Base-by-base conservation (phyloP, 2,329 filamentous ascomycete genomes). In the Epichloe coenophiala region DNA sequence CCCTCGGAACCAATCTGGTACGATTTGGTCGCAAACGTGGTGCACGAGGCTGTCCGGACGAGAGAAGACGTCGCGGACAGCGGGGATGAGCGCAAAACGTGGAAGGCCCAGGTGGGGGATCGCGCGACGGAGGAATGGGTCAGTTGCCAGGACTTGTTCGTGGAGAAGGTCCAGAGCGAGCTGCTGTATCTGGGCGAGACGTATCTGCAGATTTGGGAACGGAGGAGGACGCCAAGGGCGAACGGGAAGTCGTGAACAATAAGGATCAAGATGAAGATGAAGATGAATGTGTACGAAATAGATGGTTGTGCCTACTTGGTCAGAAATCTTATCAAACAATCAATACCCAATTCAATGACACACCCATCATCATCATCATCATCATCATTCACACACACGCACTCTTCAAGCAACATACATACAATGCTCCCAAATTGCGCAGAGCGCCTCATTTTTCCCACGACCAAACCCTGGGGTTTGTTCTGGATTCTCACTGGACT, bases 131-230 rank as follows among this genome's bases (percentile, higher is more conserved):
- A 86, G 36, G 86, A 94, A 64, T 98, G 93, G 93, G 80, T 94
- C 49, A 86, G 94, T 52, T 84, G 90, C 51, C 93, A 98, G 71
- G 93, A 98, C 70, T 65, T 98, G 57, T 96, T 85, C 64, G 91
- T 98, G 6, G 87, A 96, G 63, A 83, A 84, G 67, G 86, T 93
- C 19, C 85, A 91, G 67, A 86, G 80, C 55, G 91, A 98, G 72
- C 77, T 95, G 59, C 65, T 98, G 57, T 95, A 95, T 62, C 84
- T 94, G 0, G 88, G 91, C 48, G 93, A 98, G 75, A 86, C 86
- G 51, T 97, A 97, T 72, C 69, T 97, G 52, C 94, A 97, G 78
- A 81, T 98, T 43, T 97, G 93, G 93, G 93, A 97, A 72, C 76
- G 86, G 66, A 79, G 89, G 67, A 83, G 78, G 62, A 47, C 23